Evolutionary conservation across 164 flowering plant genomes (phyloP).

Genomic region (Santalum album): DNA sequence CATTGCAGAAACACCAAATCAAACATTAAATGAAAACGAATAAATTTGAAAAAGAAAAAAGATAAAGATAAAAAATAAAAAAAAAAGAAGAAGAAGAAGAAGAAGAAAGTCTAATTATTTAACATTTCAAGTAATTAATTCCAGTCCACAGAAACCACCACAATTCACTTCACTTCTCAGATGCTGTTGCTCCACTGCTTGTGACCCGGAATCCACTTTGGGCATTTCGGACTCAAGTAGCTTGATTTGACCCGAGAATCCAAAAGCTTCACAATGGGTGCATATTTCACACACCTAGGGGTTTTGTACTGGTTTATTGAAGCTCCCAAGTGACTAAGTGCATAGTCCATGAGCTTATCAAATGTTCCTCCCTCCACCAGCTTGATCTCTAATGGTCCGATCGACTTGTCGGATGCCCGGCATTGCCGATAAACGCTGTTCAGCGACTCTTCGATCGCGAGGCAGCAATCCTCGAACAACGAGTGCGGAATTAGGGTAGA

Average conservation of each 20-base stretch:
- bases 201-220: slow-evolving; percentile 5
- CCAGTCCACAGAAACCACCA: neutral
- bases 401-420: slow-evolving; percentile 46
- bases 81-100: too few relatives aligned
- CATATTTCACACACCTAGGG: slow-evolving; percentile 57
- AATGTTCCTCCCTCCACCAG: slow-evolving; percentile 52
- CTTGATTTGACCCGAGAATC: slow-evolving; percentile 31
- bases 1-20: too few relatives aligned
- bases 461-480: slow-evolving; percentile 46
- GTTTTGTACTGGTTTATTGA: slow-evolving; percentile 71
- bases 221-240: slow-evolving; percentile 3
- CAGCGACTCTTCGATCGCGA: slow-evolving; percentile 45
- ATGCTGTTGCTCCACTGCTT: neutral
- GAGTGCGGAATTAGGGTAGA: slow-evolving; percentile 18
- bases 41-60: too few relatives aligned
- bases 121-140: neutral
- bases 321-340: slow-evolving; percentile 43
- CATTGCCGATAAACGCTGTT: slow-evolving; percentile 64
- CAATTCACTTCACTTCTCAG: too few relatives aligned
- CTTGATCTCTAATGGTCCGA: slow-evolving; percentile 64
- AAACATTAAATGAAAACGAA: too few relatives aligned
- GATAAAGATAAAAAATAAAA: too few relatives aligned
- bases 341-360: slow-evolving; percentile 62
- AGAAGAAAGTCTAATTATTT: too few relatives aligned
- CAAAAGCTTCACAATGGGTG: slow-evolving; percentile 38